Base-by-base conservation (phyloP, 2,329 filamentous ascomycete species). In the Rutstroemia sp. region DNA sequence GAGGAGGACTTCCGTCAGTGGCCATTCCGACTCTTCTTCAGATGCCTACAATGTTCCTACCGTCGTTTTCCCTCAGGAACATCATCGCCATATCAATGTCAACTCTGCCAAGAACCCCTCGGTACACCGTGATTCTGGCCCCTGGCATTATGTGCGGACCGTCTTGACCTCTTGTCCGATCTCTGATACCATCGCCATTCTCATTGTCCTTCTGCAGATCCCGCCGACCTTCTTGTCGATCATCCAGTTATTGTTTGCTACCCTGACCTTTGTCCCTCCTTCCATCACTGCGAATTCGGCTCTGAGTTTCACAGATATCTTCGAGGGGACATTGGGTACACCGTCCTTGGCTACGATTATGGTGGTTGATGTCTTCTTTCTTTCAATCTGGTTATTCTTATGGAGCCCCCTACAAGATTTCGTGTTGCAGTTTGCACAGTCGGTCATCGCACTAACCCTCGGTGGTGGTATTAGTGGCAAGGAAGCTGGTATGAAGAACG, bases 151-250 rank as follows among this genome's bases (percentile, higher is more conserved):
- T 62, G 87, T 88, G 61, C 82, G 89, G 64, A 96, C 91, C 55
- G 92, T 97, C 66, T 82, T 97, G 70, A 85, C 85, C 67, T 90
- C 91, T 52, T 92, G 92, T 67, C 92, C 92, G 54, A 84, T 96
- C 69, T 88, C 90, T 75, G 92, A 97, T 75, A 96, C 92, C 59
- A 90, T 96, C 73, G 91, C 92, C 70, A 96, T 97, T 68, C 84
- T 97, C 71, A 96, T 96, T 73, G 88, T 96, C 66, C 82, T 97
- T 64, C 88, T 96, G 73, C 92, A 95, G 70, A 83, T 96, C 9
- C 92, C 92, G 30, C 90, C 92, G 21, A 86, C 92, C 67, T 85
- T 92, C 58, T 80, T 96, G 67, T 92, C 91, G 62, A 79, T 90
- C 71, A 90, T 96, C 67, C 95, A 96, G 73, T 86, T 91, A 69